Evolutionary conservation across 331 rosid species (phyloP).

Genomic region (Arachis monticola): DNA sequence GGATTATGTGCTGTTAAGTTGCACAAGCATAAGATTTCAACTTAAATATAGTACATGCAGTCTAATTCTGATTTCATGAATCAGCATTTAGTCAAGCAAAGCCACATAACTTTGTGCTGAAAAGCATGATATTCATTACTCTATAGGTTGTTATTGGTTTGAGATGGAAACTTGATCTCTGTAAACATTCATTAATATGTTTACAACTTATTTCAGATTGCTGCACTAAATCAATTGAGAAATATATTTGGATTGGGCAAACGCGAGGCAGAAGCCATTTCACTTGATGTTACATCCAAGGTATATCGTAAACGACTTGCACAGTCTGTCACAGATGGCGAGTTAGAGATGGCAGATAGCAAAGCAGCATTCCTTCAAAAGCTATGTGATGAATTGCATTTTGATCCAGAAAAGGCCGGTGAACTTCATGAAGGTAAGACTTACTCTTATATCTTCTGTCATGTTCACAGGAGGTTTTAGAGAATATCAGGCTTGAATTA

Average conservation of each 20-base stretch:
- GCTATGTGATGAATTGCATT: conserved; percentile 81
- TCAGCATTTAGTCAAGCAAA: conserved; percentile 4
- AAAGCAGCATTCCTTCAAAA: conserved; percentile 96
- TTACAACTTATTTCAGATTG: conserved; percentile 56
- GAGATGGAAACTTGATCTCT: conserved; percentile 19
- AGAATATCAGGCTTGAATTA: conserved; percentile 6
- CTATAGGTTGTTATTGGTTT: conserved; percentile 24
- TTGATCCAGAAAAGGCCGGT: conserved; percentile 90
- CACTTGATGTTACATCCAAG: conserved; percentile 79
- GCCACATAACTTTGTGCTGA: background rate
- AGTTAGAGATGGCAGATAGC: conserved; percentile 88
- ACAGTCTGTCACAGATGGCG: conserved; percentile 70
- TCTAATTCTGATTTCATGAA: conserved; percentile 19
- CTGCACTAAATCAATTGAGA: conserved; percentile 76
- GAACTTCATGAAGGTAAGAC: conserved; percentile 86
- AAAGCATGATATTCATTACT: conserved; percentile 19
- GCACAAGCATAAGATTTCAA: background rate
- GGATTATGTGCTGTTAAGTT: conserved; percentile 5
- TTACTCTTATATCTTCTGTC: background rate
- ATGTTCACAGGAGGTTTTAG: conserved; percentile 16
- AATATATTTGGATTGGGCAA: conserved; percentile 95
- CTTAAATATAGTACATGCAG: background rate
- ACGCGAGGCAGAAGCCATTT: conserved; percentile 85
- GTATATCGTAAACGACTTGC: conserved; percentile 82
- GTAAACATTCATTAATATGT: conserved; percentile 1